These are phyloP conservation scores for Sporothrix humicola DNA, from an alignment of 2,329 filamentous ascomycete genomes.

Conservation along the genomic window DNA sequence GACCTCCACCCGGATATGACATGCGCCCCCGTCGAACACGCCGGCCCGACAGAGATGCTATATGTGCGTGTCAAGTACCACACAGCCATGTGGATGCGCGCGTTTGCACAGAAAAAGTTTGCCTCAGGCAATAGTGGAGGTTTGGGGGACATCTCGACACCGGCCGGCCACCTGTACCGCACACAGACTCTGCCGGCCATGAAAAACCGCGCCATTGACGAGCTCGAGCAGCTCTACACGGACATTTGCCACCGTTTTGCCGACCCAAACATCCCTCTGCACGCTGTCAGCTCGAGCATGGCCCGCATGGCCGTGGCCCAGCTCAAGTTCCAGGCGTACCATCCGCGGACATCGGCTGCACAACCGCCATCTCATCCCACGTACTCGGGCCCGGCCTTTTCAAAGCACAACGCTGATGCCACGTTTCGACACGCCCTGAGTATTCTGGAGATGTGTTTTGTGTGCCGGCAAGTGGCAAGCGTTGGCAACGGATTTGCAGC, in stretches of 20 bases:
- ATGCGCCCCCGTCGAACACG: slow-evolving; percentile 53
- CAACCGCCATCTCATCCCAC: neutral
- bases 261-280: slow-evolving; percentile 43
- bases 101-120: slow-evolving; percentile 33
- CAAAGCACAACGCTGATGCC: slow-evolving; percentile 39
- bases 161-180: slow-evolving; percentile 13
- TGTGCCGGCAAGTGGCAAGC: slow-evolving; percentile 32
- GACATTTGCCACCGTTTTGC: slow-evolving; percentile 39
- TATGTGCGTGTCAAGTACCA: slow-evolving; percentile 46
- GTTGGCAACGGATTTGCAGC: slow-evolving; percentile 42
- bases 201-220: slow-evolving; percentile 40
- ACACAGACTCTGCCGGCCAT: slow-evolving; percentile 32
- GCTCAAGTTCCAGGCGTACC: slow-evolving; percentile 43
- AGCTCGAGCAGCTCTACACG: slow-evolving; percentile 41
- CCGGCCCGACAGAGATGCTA: slow-evolving; percentile 64
- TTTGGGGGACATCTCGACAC: neutral
- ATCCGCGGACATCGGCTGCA: slow-evolving; percentile 38
- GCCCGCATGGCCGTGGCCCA: slow-evolving; percentile 40
- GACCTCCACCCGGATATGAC: slow-evolving; percentile 58
- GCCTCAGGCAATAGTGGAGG: neutral
- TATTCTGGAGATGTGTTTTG: slow-evolving; percentile 39
- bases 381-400: slow-evolving; percentile 35
- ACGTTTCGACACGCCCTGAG: slow-evolving; percentile 41
- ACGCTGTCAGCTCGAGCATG: slow-evolving; percentile 40
- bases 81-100: slow-evolving; percentile 41